Evolutionary conservation across 2,329 filamentous ascomycete genomes (phyloP).

Genomic region (Myrmaecium sp.): DNA sequence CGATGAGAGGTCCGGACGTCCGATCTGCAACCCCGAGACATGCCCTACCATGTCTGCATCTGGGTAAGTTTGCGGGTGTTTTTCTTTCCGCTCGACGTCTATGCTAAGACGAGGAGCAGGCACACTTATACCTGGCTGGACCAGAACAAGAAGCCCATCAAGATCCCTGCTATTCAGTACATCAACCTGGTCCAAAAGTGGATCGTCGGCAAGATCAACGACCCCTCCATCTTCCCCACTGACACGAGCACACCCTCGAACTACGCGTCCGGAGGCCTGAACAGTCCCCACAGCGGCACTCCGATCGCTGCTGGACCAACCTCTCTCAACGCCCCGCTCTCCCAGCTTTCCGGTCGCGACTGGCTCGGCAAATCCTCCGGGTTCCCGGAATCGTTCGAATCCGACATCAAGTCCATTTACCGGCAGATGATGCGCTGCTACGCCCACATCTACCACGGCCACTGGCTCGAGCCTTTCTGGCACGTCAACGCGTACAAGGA

Average conservation of each 20-base stretch:
- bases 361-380: constrained; percentile 89
- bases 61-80: constrained; percentile 44
- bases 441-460: constrained; percentile 34
- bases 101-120: constrained; percentile 27
- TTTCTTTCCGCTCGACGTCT: not conserved
- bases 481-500: constrained; percentile 30
- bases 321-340: constrained; percentile 36
- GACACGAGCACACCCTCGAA: constrained; percentile 54
- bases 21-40: constrained; percentile 67
- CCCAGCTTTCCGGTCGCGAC: constrained; percentile 46
- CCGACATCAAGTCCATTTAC: constrained; percentile 60
- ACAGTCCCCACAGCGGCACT: constrained; percentile 22
- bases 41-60: constrained; percentile 93
- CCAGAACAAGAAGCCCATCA: constrained; percentile 68
- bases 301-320: constrained; percentile 29
- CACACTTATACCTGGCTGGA: constrained; percentile 96
- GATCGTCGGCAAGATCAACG: constrained; percentile 92
- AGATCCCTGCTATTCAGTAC: constrained; percentile 83
- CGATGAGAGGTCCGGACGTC: constrained; percentile 54
- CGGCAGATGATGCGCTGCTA: constrained; percentile 39
- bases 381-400: constrained; percentile 34
- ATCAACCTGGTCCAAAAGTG: constrained; percentile 92
- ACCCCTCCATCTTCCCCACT: constrained; percentile 78
- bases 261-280: constrained; percentile 36
- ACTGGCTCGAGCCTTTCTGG: constrained; percentile 35